These are phyloP conservation scores for Aeschynomene evenia DNA, from an alignment of 306 rosid species.

Conservation along the genomic window DNA sequence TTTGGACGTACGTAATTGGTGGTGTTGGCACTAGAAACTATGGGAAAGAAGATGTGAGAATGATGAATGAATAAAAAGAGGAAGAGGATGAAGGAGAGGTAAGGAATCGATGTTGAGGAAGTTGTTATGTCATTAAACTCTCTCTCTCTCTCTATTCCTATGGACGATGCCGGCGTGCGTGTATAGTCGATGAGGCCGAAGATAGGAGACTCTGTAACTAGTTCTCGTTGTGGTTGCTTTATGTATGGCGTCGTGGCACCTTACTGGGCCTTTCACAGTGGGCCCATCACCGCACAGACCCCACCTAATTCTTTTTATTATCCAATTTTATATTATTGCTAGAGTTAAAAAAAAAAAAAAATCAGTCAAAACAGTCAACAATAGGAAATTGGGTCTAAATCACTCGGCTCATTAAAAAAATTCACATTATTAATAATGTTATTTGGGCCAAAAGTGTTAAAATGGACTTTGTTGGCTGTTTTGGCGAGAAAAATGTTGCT, in stretches of 20 bases:
- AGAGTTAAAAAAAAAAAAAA: no score
- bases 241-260: no score
- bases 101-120: neutral
- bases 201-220: neutral
- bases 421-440: no score
- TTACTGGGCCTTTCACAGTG: neutral
- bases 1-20: constrained; percentile 14
- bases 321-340: no score
- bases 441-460: no score
- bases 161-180: neutral
- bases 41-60: neutral
- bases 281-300: neutral
- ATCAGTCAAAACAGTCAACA: no score
- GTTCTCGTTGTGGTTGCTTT: neutral
- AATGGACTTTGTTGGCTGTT: no score
- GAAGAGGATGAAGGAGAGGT: neutral
- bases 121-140: constrained; percentile 17
- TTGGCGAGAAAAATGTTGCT: no score
- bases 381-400: no score
- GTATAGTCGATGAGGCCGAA: neutral
- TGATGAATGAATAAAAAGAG: neutral
- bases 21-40: neutral
- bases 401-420: no score
- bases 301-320: neutral
- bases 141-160: neutral